Percentiles rank a stretch among this genome's conserved stretches.
These are phyloP conservation scores for Sporothrix inflata DNA, from an alignment of 2,329 filamentous ascomycete species.

Conservation along the genomic window DNA sequence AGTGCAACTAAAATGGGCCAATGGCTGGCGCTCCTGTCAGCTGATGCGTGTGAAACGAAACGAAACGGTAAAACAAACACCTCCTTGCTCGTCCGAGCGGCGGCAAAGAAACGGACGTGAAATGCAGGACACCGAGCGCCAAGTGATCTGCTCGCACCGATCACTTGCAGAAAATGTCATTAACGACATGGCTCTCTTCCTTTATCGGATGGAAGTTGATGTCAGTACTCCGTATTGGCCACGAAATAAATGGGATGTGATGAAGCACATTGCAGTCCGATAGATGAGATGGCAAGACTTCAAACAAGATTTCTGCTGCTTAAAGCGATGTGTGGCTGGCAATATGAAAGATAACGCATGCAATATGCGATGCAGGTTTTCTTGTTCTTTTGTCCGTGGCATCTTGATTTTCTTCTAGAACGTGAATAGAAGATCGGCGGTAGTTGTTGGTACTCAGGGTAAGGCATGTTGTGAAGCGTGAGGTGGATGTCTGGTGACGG, in stretches of 20 bases:
- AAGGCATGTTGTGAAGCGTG: neutral
- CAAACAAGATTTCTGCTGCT: neutral
- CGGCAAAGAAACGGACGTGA: conserved; percentile 6
- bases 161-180: neutral
- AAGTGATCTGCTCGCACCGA: conserved; percentile 1
- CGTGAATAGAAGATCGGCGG: neutral
- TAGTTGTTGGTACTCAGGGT: neutral
- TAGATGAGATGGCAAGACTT: neutral
- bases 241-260: neutral
- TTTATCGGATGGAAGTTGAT: neutral
- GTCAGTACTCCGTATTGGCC: conserved; percentile 5
- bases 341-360: neutral
- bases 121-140: neutral
- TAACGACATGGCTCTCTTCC: neutral
- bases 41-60: conserved; percentile 23
- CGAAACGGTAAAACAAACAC: conserved; percentile 1
- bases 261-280: neutral
- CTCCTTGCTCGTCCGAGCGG: conserved; percentile 5
- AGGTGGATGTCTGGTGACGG: neutral
- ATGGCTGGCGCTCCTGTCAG: conserved; percentile 9
- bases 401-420: neutral
- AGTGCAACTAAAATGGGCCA: neutral
- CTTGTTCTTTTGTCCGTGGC: neutral
- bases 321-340: neutral
- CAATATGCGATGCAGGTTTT: conserved; percentile 7